Base-by-base conservation (phyloP, 768 basidiomycete genomes). In the Tylopilus rubrobrunneus region DNA sequence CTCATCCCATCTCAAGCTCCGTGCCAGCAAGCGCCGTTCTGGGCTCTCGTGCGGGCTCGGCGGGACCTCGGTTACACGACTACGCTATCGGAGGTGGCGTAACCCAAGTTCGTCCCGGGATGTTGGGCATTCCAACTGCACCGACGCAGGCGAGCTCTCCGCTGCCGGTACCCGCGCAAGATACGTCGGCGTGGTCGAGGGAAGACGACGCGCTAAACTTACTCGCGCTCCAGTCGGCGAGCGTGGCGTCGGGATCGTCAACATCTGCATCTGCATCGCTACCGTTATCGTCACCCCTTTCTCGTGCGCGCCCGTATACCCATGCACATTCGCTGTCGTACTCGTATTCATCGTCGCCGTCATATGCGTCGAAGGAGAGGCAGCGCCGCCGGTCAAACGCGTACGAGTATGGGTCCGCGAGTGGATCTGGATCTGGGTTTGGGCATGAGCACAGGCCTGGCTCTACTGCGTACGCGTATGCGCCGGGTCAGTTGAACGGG, bases 51-150 rank as follows among this genome's bases (percentile, higher is more conserved):
- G 36, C 48, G 3, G 45, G 15, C n/a, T 55, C 27, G 17, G 59
- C 71, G 11, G 83, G 84, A 1, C 85, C 87, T 3, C 78, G 82
- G 42, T 69, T 89, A 62, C 85, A 87, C 57, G 82, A 87, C 66
- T 88, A 85, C 62, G 64, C 82, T 39, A 68, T 86, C 1, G 48
- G 65, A 61, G 56, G 55, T 43, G 72, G n/a, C 12, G 74, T 84
- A 40, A 83, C 82, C 5, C 83, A 83, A 50, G 71, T 87, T 17
- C 77, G 83, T 33, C 85, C 86, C 19, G 84, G 84, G 28, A 59
- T 78, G 10, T 66, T 86, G 25, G 73, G 71, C 21, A 67, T 78
- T 14, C 67, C 69, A 1, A 59, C 58, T 0, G 19, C 52, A 3
- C 21, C 39, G 4, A 25, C 36, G 36, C 36, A 37, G 6, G 36